Base-by-base conservation (phyloP, 2,329 filamentous ascomycete genomes). In the Zopfia rhizophila region DNA sequence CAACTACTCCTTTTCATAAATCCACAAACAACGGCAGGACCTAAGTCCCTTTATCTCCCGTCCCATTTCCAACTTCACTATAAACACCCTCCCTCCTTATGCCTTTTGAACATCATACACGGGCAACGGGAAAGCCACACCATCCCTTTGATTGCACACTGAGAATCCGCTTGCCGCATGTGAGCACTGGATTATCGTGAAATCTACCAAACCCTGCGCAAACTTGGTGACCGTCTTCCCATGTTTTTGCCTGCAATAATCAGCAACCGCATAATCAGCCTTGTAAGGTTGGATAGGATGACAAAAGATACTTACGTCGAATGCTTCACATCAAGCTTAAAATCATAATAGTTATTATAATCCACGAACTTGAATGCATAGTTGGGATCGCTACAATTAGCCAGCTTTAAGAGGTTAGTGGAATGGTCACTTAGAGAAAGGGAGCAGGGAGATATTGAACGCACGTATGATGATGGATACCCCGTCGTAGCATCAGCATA, bases 121-220 rank as follows among this genome's bases (percentile, higher is more conserved):
- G 14, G 6, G 13, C 38, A 55, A 42, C 23, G 42, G 24, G 25
- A 55, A 55, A 16, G 14, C 35, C 3, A 49, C 49, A 3, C 51
- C 47, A 3, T 41, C 47, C 19, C 14, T 48, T 24, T 55, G 53
- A 13, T 21, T 50, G 14, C 53, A 55, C 10, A 23, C 12, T 17
- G 53, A 53, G 24, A 55, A 55, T 13, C 49, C 53, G 14, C 45
- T 50, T 5, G 28, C 48, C 10, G 53, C 41, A 45, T 53, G 49
- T 10, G 22, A 7, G 38, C 53, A 55, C 22, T 42, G 42, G 11
- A 55, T 11, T 12, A 53, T 41, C 19, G 39, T 19, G 7, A 37
- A 16, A 18, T 44, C 43, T 21, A 53, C 53, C 1, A 14, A 18
- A 1, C 42, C 53, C 18, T 48, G 45, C 12, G 48, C 53, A 12